Conservation (phyloP, 345 rosid species). For the Arabidopsis thaliana region DNA sequence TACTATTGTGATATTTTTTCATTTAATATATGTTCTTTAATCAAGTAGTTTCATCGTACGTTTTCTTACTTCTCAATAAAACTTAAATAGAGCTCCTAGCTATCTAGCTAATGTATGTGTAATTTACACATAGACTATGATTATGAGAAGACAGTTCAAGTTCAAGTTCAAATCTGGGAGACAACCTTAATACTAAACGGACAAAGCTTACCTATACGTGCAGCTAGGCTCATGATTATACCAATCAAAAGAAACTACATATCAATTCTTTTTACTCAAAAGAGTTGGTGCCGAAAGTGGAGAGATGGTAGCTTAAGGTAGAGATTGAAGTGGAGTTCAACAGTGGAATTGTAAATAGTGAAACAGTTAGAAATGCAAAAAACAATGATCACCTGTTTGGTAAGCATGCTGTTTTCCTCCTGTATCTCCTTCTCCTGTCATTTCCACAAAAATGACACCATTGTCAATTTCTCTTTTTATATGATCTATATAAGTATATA, state of each 20-base stretch:
- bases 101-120: constrained; percentile 20
- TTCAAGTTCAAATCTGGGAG: constrained; percentile 29
- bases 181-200: constrained; percentile 49
- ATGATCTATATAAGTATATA: background rate
- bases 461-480: constrained; percentile 2
- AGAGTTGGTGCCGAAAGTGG: constrained; percentile 42
- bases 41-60: background rate
- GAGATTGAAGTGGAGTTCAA: constrained; percentile 40
- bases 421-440: constrained; percentile 71
- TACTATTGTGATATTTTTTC: background rate
- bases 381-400: constrained; percentile 62
- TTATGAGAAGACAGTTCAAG: constrained; percentile 29
- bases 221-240: constrained; percentile 37
- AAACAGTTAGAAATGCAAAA: constrained; percentile 25
- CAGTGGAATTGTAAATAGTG: constrained; percentile 24
- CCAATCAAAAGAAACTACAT: constrained; percentile 29
- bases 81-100: constrained; percentile 12
- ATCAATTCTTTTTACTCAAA: background rate
- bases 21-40: background rate
- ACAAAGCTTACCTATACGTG: constrained; percentile 34
- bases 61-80: constrained; percentile 12
- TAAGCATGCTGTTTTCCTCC: constrained; percentile 68
- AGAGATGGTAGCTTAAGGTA: constrained; percentile 31
- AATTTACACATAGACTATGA: constrained; percentile 9
- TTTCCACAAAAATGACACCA: constrained; percentile 30